Conservation (phyloP, 805 yeast species). For the Blastobotrys chiropterorum region DNA sequence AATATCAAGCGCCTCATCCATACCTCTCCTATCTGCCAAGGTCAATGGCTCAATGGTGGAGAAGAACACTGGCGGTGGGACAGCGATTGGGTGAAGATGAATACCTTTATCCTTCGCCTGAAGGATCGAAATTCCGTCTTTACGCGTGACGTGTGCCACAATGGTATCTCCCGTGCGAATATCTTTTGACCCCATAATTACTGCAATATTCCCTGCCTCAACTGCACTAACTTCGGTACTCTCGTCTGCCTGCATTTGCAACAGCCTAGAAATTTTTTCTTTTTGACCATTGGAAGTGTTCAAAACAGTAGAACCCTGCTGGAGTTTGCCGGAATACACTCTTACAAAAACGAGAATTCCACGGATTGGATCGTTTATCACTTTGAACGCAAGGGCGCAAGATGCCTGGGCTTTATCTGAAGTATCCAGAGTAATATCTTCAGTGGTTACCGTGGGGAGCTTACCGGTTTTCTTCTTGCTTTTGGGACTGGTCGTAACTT, state of each 20-base stretch:
- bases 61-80: slow-evolving; percentile 92
- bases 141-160: slow-evolving; percentile 51
- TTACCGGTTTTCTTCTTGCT: background rate
- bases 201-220: slow-evolving; percentile 83
- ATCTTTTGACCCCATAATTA: slow-evolving; percentile 64
- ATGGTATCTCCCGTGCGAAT: slow-evolving; percentile 89
- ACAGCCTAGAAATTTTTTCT: slow-evolving; percentile 59
- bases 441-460: background rate
- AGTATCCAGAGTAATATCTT: slow-evolving; percentile 8
- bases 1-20: slow-evolving; percentile 62
- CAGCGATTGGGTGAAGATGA: slow-evolving; percentile 63
- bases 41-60: slow-evolving; percentile 78
- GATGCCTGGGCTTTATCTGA: slow-evolving; percentile 37
- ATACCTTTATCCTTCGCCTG: slow-evolving; percentile 39
- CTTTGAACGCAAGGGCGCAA: slow-evolving; percentile 86
- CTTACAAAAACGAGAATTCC: slow-evolving; percentile 82
- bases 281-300: slow-evolving; percentile 67
- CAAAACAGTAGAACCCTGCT: slow-evolving; percentile 52
- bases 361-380: slow-evolving; percentile 68
- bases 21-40: slow-evolving; percentile 67
- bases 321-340: slow-evolving; percentile 76
- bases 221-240: slow-evolving; percentile 65
- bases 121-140: slow-evolving; percentile 44
- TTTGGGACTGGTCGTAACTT: slow-evolving; percentile 20
- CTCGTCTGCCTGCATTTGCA: slow-evolving; percentile 82